These are phyloP conservation scores for Beverwykella pulmonaria DNA, from an alignment of 495 filamentous ascomycete genomes.

Conservation along the genomic window DNA sequence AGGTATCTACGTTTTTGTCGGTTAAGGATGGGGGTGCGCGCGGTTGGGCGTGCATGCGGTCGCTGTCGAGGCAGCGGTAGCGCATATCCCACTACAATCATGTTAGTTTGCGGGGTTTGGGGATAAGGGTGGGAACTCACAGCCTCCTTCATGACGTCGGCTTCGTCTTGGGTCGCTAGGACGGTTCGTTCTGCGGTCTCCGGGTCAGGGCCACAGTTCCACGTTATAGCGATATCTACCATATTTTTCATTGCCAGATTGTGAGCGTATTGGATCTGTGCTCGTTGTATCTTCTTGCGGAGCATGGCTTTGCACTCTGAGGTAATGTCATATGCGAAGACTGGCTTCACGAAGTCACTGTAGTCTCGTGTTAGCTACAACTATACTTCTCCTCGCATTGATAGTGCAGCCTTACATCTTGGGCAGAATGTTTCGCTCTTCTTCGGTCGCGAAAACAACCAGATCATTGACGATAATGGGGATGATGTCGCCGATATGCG, in stretches of 20 bases:
- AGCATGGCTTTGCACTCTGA: slow-evolving; percentile 11
- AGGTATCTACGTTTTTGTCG: background rate
- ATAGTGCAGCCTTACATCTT: background rate
- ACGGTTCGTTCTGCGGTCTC: background rate
- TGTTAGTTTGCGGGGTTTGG: background rate
- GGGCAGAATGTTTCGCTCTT: slow-evolving; percentile 9
- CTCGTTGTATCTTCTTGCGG: slow-evolving; percentile 4
- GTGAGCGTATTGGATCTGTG: slow-evolving; percentile 4
- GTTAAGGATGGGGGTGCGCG: background rate
- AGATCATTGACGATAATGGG: slow-evolving; percentile 2
- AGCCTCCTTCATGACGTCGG: background rate
- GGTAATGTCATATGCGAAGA: background rate
- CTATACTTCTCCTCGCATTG: background rate
- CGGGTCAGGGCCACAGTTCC: background rate
- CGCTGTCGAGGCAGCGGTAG: background rate
- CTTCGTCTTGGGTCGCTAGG: background rate
- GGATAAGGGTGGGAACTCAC: background rate
- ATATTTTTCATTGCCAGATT: background rate
- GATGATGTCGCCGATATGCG: slow-evolving; percentile 8
- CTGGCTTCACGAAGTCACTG: slow-evolving; percentile 5
- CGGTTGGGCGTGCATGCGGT: background rate
- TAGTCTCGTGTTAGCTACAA: too few relatives aligned
- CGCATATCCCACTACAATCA: background rate
- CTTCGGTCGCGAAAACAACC: background rate
- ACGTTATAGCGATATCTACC: slow-evolving; percentile 5